Conservation (phyloP, 305 asterid genomes). For the Fraxinus nigra region DNA sequence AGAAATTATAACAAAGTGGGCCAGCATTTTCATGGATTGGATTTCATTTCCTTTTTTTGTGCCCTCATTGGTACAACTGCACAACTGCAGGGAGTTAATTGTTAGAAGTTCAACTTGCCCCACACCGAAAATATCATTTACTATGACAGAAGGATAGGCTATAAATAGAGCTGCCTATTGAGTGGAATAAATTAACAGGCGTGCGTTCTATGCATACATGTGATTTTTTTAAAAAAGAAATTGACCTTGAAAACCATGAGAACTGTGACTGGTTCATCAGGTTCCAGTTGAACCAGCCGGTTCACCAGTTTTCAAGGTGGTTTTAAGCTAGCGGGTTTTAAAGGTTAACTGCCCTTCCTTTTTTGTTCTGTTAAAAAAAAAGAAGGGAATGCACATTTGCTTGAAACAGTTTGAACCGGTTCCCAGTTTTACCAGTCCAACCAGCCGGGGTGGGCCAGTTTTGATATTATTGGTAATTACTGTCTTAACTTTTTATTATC, state of each 20-base stretch:
- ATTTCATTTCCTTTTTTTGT: not conserved
- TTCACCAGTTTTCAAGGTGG: not conserved
- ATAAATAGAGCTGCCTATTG: not conserved
- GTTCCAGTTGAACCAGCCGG: not conserved
- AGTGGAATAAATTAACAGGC: not conserved
- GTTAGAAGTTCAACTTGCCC: not conserved
- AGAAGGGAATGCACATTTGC: not conserved
- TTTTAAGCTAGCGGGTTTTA: not conserved
- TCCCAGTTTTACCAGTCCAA: not conserved
- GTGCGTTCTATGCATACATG: not conserved
- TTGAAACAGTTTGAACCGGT: not conserved
- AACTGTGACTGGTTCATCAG: not conserved
- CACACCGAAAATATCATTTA: not conserved
- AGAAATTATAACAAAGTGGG: not conserved
- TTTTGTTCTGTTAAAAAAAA: not conserved
- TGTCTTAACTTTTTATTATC: not conserved
- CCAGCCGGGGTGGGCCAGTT: not conserved
- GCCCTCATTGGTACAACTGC: not conserved
- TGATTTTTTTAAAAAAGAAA: not conserved
- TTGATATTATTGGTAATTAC: not conserved
- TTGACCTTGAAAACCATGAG: not conserved
- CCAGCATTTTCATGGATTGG: not conserved
- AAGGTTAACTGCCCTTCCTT: not conserved
- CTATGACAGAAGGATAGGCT: not conserved
- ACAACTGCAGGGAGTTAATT: not conserved